Evolutionary conservation across 1,284 basidiomycete genomes (phyloP).

Genomic region (Naganishia sp.): DNA sequence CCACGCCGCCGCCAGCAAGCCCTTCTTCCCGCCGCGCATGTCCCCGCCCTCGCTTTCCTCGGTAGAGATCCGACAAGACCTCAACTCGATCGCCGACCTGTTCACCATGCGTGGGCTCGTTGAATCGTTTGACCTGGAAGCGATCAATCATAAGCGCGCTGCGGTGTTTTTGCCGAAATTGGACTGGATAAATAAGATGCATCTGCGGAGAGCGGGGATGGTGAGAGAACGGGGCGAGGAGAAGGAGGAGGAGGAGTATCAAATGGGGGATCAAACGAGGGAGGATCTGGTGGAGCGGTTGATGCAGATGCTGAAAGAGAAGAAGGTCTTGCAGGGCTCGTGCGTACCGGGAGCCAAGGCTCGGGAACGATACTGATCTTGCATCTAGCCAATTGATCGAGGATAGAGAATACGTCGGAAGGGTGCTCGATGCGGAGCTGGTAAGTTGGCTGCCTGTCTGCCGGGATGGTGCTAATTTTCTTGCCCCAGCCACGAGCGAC

Average conservation of each 20-base stretch:
- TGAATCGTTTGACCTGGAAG: constrained; percentile 43
- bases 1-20: constrained; percentile 42
- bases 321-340: constrained; percentile 41
- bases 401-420: constrained; percentile 43
- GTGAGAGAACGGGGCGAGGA: constrained; percentile 38
- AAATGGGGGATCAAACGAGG: constrained; percentile 31
- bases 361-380: background rate
- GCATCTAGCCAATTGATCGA: constrained; percentile 41
- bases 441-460: constrained; percentile 37
- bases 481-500: constrained; percentile 65
- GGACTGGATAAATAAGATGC: constrained; percentile 53
- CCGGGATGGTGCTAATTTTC: background rate
- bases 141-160: constrained; percentile 48
- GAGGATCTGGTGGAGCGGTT: constrained; percentile 42
- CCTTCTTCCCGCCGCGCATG: constrained; percentile 67
- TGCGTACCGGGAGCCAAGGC: too few relatives aligned
- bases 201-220: constrained; percentile 46
- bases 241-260: constrained; percentile 25
- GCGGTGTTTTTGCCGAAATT: constrained; percentile 49
- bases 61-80: constrained; percentile 46
- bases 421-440: constrained; percentile 51
- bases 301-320: constrained; percentile 43
- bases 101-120: constrained; percentile 48
- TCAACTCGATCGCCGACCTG: constrained; percentile 46
- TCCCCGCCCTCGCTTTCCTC: constrained; percentile 53